Evolutionary conservation across 1,284 basidiomycete genomes (phyloP).

Genomic region (Ganoderma resinaceum): DNA sequence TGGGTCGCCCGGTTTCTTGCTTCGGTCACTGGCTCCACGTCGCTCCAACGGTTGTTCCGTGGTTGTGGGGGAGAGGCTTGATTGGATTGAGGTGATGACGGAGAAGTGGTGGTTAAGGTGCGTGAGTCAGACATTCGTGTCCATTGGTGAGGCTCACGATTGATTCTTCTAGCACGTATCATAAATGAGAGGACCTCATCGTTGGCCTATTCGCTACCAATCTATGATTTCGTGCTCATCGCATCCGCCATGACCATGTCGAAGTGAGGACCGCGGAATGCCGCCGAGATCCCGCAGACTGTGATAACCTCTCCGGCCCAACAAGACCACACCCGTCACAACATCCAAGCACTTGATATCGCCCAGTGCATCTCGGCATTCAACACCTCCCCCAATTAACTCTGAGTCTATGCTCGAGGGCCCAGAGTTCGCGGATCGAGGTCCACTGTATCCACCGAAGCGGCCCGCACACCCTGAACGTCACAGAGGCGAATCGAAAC

Average conservation of each 20-base stretch:
- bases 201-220: not conserved
- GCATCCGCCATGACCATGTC: not conserved
- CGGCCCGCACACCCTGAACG: not conserved
- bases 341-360: constrained; percentile 1
- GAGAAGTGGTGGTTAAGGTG: not conserved
- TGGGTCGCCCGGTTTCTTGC: not conserved
- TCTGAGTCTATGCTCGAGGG: not conserved
- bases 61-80: not conserved
- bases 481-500: not conserved
- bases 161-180: not conserved
- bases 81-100: not conserved
- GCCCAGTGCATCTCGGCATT: constrained; percentile 2
- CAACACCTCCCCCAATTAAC: not conserved
- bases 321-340: constrained; percentile 3
- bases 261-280: not conserved
- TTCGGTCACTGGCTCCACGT: not conserved
- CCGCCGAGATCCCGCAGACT: not conserved
- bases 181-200: not conserved
- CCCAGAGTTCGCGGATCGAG: not conserved
- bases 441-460: not conserved
- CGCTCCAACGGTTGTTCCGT: not conserved
- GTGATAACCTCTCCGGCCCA: not conserved
- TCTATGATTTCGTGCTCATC: not conserved
- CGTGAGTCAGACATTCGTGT: not conserved
- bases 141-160: not conserved